A percentile compares a stretch with the other conserved stretches of the same genome.
phyloP scores from a whole-genome alignment of 1,139 yeast species.

The Geotrichum histeridarum region DNA sequence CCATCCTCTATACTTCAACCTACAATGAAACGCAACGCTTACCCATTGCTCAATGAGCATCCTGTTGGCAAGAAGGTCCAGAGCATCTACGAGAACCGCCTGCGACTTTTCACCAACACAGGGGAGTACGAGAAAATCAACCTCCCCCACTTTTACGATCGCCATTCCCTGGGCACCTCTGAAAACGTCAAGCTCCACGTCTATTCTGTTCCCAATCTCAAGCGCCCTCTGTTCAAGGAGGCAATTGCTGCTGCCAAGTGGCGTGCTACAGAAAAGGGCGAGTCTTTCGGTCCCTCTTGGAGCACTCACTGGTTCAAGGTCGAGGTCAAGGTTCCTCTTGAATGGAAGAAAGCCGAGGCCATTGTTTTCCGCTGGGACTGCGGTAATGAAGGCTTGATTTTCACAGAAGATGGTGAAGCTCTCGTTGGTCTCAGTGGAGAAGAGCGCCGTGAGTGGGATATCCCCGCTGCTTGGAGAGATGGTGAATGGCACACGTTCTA shows the following conservation, averaged over 20 bases:
- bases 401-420: constrained; percentile 60
- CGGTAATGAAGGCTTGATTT: constrained; percentile 78
- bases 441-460: constrained; percentile 70
- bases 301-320: constrained; percentile 91
- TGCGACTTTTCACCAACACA: constrained; percentile 69
- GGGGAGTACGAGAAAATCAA: constrained; percentile 69
- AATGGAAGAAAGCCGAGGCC: constrained; percentile 39
- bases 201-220: constrained; percentile 63
- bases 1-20: background rate
- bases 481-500: constrained; percentile 53
- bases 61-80: constrained; percentile 85
- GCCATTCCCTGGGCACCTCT: constrained; percentile 42
- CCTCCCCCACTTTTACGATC: constrained; percentile 77
- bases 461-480: constrained; percentile 55
- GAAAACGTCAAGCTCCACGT: constrained; percentile 49
- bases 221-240: constrained; percentile 71
- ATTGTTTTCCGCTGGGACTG: constrained; percentile 82
- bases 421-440: constrained; percentile 83
- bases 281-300: constrained; percentile 93
- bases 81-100: constrained; percentile 66
- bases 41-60: constrained; percentile 48
- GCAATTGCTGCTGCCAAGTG: constrained; percentile 55
- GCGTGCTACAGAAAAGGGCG: constrained; percentile 61
- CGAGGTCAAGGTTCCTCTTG: constrained; percentile 53
- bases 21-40: constrained; percentile 20